Evolutionary conservation across 2,329 filamentous ascomycete genomes (phyloP), one percentile per base, ranked within the genome.

Genomic region (Phaeosphaeria sp.): DNA sequence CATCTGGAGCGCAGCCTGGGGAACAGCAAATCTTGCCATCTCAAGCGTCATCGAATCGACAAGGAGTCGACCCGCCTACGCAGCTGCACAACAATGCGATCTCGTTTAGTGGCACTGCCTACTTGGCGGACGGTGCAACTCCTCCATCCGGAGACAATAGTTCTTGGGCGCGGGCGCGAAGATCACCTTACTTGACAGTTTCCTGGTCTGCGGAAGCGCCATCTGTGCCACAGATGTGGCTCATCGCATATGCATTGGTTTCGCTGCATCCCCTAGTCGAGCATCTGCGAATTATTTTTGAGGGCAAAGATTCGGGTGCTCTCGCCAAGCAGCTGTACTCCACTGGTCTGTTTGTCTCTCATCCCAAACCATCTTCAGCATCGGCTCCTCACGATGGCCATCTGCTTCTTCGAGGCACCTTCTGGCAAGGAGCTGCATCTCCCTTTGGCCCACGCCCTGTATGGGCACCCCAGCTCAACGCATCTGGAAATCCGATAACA

Each of bases 381-480:
- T 68, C 72, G 47, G 72, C 69, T 22, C 60, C 75, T 7, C 74
- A 77, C 51, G 76, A 77, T 53, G 68, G 75, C 11, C 64, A 86
- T 36, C 63, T 87, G 24, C 70, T 87, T 46, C 77, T 85, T 2
- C 79, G 85, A 55, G 79, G 80, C 44, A 77, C 74, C n/a, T 80
- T 80, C 57, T 80, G 78, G 79, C 78, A 81, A 61, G 78, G 79
- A 46, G 79, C 79, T 47, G 78, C 71, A 25, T 79, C 75, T 30
- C 79, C 79, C 0, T 76, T 78, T 33, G 79, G 79, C 2, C 61
- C 77, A 39, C 77, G 79, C 20, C 74, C 78, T 18, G 73, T 77
- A 5, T 79, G 78, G 78, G 69, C 72, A 54, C 69, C 74, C 6
- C 69, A 67, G n/a, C 62, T 76, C 22, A 67, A 73, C 61, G 68